These are phyloP conservation scores for Apiosordaria backusii DNA, from an alignment of 495 filamentous ascomycete species.

Conservation along the genomic window DNA sequence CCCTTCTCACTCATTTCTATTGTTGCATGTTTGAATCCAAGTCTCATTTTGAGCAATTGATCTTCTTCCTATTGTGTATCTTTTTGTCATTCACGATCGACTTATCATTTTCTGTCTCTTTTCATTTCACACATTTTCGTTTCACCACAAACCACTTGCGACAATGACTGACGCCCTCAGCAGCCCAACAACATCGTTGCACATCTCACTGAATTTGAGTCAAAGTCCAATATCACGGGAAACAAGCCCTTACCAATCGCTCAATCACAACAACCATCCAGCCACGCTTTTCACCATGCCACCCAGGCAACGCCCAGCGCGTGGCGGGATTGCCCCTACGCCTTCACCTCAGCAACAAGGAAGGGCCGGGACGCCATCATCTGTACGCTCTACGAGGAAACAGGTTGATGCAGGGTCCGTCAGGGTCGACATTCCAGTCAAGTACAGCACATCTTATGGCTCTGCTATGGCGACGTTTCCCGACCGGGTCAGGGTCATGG, in stretches of 20 bases:
- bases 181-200: not conserved
- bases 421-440: not conserved
- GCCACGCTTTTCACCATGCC: not conserved
- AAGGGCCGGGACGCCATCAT: not conserved
- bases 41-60: not conserved
- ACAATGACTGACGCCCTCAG: not conserved
- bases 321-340: not conserved
- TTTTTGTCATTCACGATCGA: not conserved
- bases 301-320: not conserved
- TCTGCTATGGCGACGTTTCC: not conserved
- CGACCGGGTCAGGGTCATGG: not conserved
- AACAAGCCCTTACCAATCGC: not conserved
- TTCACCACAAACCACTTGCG: not conserved
- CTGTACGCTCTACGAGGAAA: not conserved
- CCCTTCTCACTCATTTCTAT: not conserved
- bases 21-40: not conserved
- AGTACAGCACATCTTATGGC: not conserved
- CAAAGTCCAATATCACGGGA: not conserved
- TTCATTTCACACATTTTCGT: not conserved
- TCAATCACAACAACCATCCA: not conserved
- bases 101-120: not conserved
- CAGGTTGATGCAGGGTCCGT: not conserved
- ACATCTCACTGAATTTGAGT: not conserved
- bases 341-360: not conserved
- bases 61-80: not conserved